These are phyloP conservation scores for Xylaria castorea DNA, from an alignment of 495 filamentous ascomycete species.

Conservation along the genomic window DNA sequence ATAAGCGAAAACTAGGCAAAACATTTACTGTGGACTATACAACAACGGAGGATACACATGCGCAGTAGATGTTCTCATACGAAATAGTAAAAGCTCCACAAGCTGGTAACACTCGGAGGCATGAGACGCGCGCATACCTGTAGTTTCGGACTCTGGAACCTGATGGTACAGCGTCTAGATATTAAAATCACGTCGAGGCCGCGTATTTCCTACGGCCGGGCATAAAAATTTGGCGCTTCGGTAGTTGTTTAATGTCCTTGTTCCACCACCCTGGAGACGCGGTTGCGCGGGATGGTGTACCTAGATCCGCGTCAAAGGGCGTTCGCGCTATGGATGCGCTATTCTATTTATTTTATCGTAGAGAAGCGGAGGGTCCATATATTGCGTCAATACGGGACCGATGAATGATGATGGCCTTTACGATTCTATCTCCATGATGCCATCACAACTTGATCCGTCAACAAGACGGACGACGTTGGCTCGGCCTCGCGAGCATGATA, in stretches of 20 bases:
- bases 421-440: not conserved
- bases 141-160: constrained; percentile 14
- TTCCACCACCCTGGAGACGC: constrained; percentile 17
- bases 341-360: not conserved
- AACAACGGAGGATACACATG: not conserved
- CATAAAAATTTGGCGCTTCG: constrained; percentile 13
- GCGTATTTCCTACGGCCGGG: constrained; percentile 3
- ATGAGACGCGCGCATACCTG: constrained; percentile 17
- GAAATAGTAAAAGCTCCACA: constrained; percentile 6
- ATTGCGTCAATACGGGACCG: not conserved
- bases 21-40: not conserved
- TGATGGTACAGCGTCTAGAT: not conserved
- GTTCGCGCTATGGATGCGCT: not conserved
- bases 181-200: constrained; percentile 14
- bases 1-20: not conserved
- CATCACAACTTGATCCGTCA: not conserved
- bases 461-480: not conserved
- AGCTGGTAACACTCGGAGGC: constrained; percentile 9
- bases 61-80: not conserved
- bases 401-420: not conserved
- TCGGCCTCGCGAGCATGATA: not conserved
- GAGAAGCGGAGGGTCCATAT: not conserved
- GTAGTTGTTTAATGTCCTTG: constrained; percentile 25
- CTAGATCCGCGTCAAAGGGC: constrained; percentile 12
- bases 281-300: constrained; percentile 16